Evolutionary conservation across 805 yeast genomes (phyloP).

Genomic region (Pichia kluyveri): DNA sequence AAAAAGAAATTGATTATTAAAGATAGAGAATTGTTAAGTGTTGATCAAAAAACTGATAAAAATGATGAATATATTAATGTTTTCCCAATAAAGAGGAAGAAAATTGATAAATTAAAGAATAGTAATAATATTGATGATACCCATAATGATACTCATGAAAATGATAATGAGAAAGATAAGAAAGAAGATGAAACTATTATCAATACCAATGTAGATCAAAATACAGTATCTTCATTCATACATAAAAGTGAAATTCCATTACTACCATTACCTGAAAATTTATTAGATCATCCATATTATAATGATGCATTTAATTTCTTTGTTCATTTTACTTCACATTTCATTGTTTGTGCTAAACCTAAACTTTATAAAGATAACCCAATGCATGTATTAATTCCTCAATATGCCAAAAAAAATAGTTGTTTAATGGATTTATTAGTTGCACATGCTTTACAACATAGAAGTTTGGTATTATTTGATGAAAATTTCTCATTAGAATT

Average conservation of each 20-base stretch:
- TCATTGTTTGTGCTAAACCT: conserved; percentile 57
- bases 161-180: neutral
- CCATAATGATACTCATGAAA: neutral
- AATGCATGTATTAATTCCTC: conserved; percentile 51
- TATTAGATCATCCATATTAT: conserved; percentile 51
- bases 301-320: conserved; percentile 54
- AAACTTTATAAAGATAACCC: conserved; percentile 56
- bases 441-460: conserved; percentile 37
- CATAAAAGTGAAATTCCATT: conserved; percentile 8
- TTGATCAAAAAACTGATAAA: neutral
- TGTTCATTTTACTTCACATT: conserved; percentile 46
- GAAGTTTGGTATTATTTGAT: conserved; percentile 10
- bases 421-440: conserved; percentile 47
- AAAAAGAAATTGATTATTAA: conserved; percentile 1
- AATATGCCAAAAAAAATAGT: conserved; percentile 49
- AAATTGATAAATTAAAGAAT: neutral
- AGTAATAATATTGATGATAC: neutral
- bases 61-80: neutral
- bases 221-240: neutral
- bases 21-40: neutral
- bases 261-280: conserved; percentile 46
- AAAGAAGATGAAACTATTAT: neutral
- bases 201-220: neutral
- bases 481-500: conserved; percentile 3
- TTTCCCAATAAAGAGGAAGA: neutral